These are phyloP conservation scores for Rosa rugosa DNA, from an alignment of 306 rosid genomes.

Conservation along the genomic window DNA sequence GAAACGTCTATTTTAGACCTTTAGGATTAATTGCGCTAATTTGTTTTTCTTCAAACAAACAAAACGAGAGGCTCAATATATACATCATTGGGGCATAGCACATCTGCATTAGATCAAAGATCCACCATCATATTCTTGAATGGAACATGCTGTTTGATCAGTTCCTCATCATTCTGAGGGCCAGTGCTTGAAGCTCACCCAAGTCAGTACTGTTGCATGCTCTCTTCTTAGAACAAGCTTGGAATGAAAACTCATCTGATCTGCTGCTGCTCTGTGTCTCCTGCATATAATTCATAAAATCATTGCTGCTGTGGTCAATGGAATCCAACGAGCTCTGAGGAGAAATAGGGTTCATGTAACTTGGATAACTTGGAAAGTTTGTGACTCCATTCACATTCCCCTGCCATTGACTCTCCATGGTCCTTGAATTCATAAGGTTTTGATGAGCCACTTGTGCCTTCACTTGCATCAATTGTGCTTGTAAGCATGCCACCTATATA, in stretches of 20 bases:
- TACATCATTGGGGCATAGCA: slow-evolving; percentile 14
- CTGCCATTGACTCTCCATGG: slow-evolving; percentile 48
- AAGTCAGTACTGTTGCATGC: slow-evolving; percentile 43
- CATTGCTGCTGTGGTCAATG: slow-evolving; percentile 42
- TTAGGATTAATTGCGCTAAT: not conserved
- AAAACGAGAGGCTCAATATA: slow-evolving; percentile 2
- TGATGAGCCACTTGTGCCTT: slow-evolving; percentile 83
- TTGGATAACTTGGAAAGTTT: slow-evolving; percentile 38
- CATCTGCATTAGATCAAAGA: slow-evolving; percentile 11
- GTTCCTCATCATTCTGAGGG: slow-evolving; percentile 93
- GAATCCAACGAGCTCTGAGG: slow-evolving; percentile 90
- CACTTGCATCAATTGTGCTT: slow-evolving; percentile 83
- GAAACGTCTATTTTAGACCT: not conserved
- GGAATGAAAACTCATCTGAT: slow-evolving; percentile 39
- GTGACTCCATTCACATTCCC: slow-evolving; percentile 36
- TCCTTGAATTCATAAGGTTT: slow-evolving; percentile 42
- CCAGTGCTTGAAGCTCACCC: slow-evolving; percentile 91
- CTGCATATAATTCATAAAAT: slow-evolving; percentile 44
- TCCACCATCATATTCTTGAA: slow-evolving; percentile 5
- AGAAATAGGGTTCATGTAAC: slow-evolving; percentile 62
- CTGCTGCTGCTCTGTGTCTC: slow-evolving; percentile 51
- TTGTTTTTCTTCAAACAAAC: not conserved
- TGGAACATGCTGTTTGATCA: slow-evolving; percentile 23
- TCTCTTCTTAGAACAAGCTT: slow-evolving; percentile 47
- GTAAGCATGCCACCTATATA: slow-evolving; percentile 79